A percentile compares a stretch with the other conserved stretches of the same genome.
Conservation (phyloP, 352 stramenopile genomes). For the Phytophthora idaei region DNA sequence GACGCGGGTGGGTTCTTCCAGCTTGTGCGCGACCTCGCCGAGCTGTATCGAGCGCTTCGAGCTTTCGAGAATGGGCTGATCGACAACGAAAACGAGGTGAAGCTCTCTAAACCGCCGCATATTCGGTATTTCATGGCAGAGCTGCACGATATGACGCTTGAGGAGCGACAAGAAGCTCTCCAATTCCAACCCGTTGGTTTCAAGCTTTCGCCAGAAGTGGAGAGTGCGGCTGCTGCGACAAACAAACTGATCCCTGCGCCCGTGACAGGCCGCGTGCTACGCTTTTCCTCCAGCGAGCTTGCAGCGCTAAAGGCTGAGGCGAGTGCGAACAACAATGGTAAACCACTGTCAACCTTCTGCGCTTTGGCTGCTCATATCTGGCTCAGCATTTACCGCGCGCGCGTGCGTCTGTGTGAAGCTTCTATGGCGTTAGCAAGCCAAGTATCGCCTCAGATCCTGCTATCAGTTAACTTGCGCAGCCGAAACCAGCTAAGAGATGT, state of each 20-base stretch:
- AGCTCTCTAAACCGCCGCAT: constrained; percentile 8
- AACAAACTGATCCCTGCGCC: neutral
- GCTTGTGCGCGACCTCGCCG: constrained; percentile 22
- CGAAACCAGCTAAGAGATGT: constrained; percentile 16
- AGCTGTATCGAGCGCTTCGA: constrained; percentile 19
- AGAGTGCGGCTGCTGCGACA: neutral
- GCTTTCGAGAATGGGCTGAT: neutral
- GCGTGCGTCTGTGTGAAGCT: neutral
- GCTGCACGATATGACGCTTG: constrained; percentile 13
- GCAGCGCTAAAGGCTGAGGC: constrained; percentile 18
- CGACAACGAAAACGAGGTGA: neutral
- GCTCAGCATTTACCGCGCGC: constrained; percentile 11
- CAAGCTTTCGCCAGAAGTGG: constrained; percentile 3
- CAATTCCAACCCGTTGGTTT: constrained; percentile 5
- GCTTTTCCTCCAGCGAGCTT: constrained; percentile 25
- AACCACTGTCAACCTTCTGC: constrained; percentile 20
- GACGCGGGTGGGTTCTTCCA: constrained; percentile 32
- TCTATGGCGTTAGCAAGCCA: neutral
- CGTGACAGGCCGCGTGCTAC: constrained; percentile 19
- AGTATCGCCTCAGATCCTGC: constrained; percentile 11
- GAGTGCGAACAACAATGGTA: neutral
- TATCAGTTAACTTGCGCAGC: constrained; percentile 20
- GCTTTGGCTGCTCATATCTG: constrained; percentile 21
- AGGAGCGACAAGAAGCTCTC: constrained; percentile 12
- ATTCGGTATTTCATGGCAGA: constrained; percentile 8